Evolutionary conservation across 176 grass and related monocot genomes (phyloP).

Genomic region (Rhynchospora tenuis): DNA sequence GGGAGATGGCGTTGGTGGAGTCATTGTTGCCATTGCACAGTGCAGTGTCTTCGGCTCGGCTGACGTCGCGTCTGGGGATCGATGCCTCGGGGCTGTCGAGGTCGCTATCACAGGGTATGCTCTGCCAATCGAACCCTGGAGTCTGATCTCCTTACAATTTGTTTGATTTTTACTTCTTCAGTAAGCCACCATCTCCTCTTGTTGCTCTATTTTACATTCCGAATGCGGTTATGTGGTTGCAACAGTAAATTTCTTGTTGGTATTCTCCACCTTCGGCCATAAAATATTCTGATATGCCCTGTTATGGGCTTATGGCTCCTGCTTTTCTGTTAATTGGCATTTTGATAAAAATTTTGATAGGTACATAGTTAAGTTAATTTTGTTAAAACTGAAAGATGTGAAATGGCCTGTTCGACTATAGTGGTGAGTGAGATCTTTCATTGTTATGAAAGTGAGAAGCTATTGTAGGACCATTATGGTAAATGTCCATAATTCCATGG

Average conservation of each 20-base stretch:
- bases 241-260: background rate
- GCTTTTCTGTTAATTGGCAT: background rate
- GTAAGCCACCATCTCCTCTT: constrained; percentile 33
- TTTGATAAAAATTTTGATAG: background rate
- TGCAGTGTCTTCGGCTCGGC: constrained; percentile 65
- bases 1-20: constrained; percentile 35
- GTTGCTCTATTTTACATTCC: constrained; percentile 32
- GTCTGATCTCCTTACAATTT: constrained; percentile 74
- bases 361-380: background rate
- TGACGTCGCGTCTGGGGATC: constrained; percentile 79
- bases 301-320: background rate
- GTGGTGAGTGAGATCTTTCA: background rate
- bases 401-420: background rate
- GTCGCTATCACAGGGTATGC: constrained; percentile 95
- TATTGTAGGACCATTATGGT: no score
- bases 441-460: no score
- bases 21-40: constrained; percentile 83
- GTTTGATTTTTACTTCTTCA: constrained; percentile 32
- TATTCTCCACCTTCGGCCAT: background rate
- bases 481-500: background rate
- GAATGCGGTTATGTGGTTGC: background rate
- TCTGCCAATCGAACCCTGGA: constrained; percentile 92
- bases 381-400: background rate
- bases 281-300: background rate
- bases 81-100: constrained; percentile 46